Percentiles rank a stretch among this genome's conserved stretches.
These are phyloP conservation scores for Linaria vulgaris DNA, from an alignment of 257 asterid genomes.

Conservation along the genomic window DNA sequence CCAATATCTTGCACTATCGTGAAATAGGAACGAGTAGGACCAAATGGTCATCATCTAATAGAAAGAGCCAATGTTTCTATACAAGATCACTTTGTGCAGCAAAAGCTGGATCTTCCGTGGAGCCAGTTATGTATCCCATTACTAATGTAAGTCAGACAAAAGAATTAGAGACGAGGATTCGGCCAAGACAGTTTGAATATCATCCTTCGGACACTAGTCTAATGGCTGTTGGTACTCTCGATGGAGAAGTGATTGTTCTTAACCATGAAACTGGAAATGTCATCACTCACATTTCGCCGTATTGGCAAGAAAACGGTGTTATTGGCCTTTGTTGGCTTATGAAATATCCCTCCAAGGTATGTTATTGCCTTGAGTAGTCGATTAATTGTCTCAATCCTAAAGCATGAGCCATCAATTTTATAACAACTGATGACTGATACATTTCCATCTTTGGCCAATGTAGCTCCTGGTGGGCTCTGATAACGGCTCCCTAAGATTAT, in stretches of 20 bases:
- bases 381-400: neutral
- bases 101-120: slow-evolving; percentile 45
- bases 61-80: slow-evolving; percentile 50
- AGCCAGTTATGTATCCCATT: slow-evolving; percentile 40
- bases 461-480: slow-evolving; percentile 84
- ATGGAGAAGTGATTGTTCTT: slow-evolving; percentile 69
- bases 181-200: slow-evolving; percentile 89
- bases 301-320: slow-evolving; percentile 40
- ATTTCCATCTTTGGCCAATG: slow-evolving; percentile 19
- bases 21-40: slow-evolving; percentile 45
- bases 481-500: slow-evolving; percentile 65
- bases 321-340: slow-evolving; percentile 84
- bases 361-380: neutral
- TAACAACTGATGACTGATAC: slow-evolving; percentile 14
- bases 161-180: slow-evolving; percentile 41
- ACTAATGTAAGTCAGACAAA: slow-evolving; percentile 28
- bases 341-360: slow-evolving; percentile 71
- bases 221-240: slow-evolving; percentile 85
- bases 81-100: slow-evolving; percentile 69
- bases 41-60: slow-evolving; percentile 31
- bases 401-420: neutral
- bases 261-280: slow-evolving; percentile 70
- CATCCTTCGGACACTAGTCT: slow-evolving; percentile 71
- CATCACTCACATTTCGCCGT: slow-evolving; percentile 38
- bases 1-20: slow-evolving; percentile 46